These are phyloP conservation scores for Geotrichum histeridarum DNA, from an alignment of 1,139 yeast genomes.

Conservation along the genomic window DNA sequence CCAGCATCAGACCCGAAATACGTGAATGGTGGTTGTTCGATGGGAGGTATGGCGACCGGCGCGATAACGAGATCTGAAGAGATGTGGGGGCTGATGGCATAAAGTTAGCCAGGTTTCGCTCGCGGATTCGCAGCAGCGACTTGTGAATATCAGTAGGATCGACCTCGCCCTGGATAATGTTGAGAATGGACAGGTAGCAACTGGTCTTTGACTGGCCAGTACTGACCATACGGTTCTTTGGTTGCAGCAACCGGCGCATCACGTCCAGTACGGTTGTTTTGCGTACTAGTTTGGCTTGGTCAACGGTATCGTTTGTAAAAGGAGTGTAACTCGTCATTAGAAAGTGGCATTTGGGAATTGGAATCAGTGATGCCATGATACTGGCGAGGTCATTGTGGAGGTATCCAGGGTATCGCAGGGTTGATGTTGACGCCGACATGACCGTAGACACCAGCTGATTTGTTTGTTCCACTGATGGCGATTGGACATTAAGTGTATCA, in stretches of 20 bases:
- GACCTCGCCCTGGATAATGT: constrained; percentile 67
- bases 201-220: constrained; percentile 38
- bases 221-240: constrained; percentile 66
- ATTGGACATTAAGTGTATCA: constrained; percentile 42
- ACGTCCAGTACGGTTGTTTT: constrained; percentile 81
- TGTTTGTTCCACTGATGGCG: constrained; percentile 60
- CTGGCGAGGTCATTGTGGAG: constrained; percentile 84
- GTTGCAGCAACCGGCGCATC: constrained; percentile 73
- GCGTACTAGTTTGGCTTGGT: constrained; percentile 55
- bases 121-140: constrained; percentile 72
- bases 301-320: constrained; percentile 60
- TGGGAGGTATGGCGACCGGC: constrained; percentile 57
- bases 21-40: constrained; percentile 25
- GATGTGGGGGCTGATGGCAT: constrained; percentile 86
- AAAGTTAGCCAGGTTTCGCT: constrained; percentile 58
- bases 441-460: constrained; percentile 83
- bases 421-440: constrained; percentile 78
- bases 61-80: constrained; percentile 72
- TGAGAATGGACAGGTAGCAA: constrained; percentile 65
- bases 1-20: constrained; percentile 63
- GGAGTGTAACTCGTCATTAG: constrained; percentile 86
- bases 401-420: constrained; percentile 86
- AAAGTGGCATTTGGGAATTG: constrained; percentile 87
- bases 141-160: constrained; percentile 76
- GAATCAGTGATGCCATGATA: constrained; percentile 74